Evolutionary conservation across 129 eudicot genomes (phyloP).

Genomic region (Helianthus annuus): HanXRQr2.0-SUNRISE NC_035440.2:75912987-75913486

Average conservation of each 20-base stretch:
- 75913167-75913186: conserved; percentile 66
- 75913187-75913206: conserved; percentile 99
- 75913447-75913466: too few species aligned
- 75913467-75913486: too few species aligned
- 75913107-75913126: not conserved
- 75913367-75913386: conserved; percentile 81
- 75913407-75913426: conserved; percentile 34
- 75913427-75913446: too few species aligned
- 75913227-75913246: too few species aligned
- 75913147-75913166: not conserved
- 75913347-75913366: conserved; percentile 97
- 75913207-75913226: too few species aligned
- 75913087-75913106: not conserved
- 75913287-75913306: conserved; percentile 34
- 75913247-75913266: too few species aligned
- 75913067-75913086: conserved; percentile 69
- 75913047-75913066: conserved; percentile 99
- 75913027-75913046: conserved; percentile 89
- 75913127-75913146: not conserved
- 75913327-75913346: conserved; percentile 99
- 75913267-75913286: too few species aligned
- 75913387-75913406: conserved; percentile 88
- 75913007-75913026: conserved; percentile 97
- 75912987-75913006: conserved; percentile 88
- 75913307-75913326: conserved; percentile 87